These are phyloP conservation scores for Euphrasia confusa DNA, from an alignment of 257 asterid genomes.

Conservation along the genomic window DNA sequence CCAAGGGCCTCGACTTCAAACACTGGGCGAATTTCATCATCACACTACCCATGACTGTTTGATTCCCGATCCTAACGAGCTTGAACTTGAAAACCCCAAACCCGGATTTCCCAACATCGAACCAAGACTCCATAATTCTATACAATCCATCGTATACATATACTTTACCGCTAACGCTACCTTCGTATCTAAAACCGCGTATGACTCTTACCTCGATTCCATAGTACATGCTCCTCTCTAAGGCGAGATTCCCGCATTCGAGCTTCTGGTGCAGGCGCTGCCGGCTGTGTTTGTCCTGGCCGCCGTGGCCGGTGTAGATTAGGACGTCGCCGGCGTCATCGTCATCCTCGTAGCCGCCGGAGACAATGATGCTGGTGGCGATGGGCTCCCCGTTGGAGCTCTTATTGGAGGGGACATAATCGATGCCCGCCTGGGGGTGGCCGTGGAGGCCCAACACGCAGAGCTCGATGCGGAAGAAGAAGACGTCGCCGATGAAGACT, in stretches of 20 bases:
- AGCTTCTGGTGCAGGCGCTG: constrained; percentile 73
- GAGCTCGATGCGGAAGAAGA: constrained; percentile 66
- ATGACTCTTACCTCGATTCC: constrained; percentile 82
- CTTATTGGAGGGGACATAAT: constrained; percentile 57
- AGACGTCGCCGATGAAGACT: constrained; percentile 58
- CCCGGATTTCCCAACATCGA: constrained; percentile 74
- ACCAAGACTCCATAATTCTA: constrained; percentile 60
- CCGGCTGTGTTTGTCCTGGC: constrained; percentile 59
- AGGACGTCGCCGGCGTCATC: constrained; percentile 70
- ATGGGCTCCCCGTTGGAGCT: constrained; percentile 87
- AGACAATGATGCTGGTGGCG: constrained; percentile 76
- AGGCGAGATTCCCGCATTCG: constrained; percentile 67
- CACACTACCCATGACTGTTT: constrained; percentile 65
- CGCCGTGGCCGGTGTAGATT: constrained; percentile 83
- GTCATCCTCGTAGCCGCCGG: constrained; percentile 92
- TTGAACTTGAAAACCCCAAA: constrained; percentile 73
- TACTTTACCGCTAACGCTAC: constrained; percentile 62
- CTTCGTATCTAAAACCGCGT: constrained; percentile 67
- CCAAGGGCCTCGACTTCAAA: constrained; percentile 47
- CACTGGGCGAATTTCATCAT: constrained; percentile 46
- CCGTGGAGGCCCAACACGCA: constrained; percentile 84
- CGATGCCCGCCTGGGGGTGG: constrained; percentile 85
- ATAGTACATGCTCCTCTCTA: constrained; percentile 78
- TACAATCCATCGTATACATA: constrained; percentile 85
- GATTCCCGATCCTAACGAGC: constrained; percentile 66